Evolutionary conservation across 768 basidiomycete genomes (phyloP), one percentile per base, ranked within the genome.

Genomic region (Phylloporus scabripes): DNA sequence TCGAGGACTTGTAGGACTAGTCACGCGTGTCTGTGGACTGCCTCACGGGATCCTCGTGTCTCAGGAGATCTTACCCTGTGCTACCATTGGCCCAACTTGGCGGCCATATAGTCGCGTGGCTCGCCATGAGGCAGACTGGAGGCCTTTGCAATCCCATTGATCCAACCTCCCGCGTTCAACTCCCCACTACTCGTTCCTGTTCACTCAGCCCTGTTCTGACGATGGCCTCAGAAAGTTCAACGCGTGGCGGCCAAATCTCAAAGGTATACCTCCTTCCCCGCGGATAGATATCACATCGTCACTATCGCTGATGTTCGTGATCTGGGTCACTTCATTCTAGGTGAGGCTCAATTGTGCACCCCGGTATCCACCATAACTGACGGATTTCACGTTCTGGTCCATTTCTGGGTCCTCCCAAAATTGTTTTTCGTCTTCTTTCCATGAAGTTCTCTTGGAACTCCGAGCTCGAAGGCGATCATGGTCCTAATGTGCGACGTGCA

Each of bases 101-200:
- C 4, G 2, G 9, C 9, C 10, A 29, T 15, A 6, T 15, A 15
- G 20, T 50, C 51, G 51, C 62, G 56, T 52, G 53, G 52, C 47
- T 26, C 1, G 37, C 55, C 61, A 62, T 52, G 61, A 62, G 62
- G 62, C 61, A 47, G 39, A 39, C 34, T 43, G 43, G 14, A 49
- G 38, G 24, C 45, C 11, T 28, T 51, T 34, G 34, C 18, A 23
- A 18, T n/a, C 43, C 41, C n/a, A 43, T 42, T 34, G 44, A 32
- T 42, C 18, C 42, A 45, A 33, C 48, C 42, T 18, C 39, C 28
- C 28, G 33, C 28, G 17, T 48, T 24, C 47, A 44, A 45, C 38
- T 45, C 40, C 38, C 49, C 50, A 45, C 20, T n/a, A n/a, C n/a
- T n/a, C n/a, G n/a, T n/a, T n/a, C n/a, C n/a, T n/a, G n/a, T n/a